Evolutionary conservation across 139 green algal genomes (phyloP).

Genomic region (Tetradesmus lagerheimii): DNA sequence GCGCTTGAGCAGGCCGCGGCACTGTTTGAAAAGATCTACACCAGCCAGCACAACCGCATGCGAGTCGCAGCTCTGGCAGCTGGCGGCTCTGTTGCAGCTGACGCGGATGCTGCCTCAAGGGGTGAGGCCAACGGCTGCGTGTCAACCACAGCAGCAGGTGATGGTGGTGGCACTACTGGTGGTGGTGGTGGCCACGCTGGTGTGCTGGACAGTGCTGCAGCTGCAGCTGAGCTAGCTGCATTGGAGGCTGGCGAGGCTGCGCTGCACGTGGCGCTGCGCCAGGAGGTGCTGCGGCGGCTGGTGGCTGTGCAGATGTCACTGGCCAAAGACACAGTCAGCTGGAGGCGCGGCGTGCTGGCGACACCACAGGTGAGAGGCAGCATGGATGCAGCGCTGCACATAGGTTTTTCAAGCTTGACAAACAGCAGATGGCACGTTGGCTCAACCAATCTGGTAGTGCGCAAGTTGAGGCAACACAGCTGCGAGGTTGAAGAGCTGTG

Average conservation of each 20-base stretch:
- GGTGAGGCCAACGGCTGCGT: not conserved
- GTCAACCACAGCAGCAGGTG: not conserved
- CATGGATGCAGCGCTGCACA: not conserved
- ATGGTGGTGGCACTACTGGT: not conserved
- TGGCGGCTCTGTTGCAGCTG: not conserved
- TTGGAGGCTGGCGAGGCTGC: constrained; percentile 16
- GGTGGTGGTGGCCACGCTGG: not conserved
- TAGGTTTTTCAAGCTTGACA: no score
- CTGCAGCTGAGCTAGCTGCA: constrained; percentile 9
- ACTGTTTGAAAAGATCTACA: constrained; percentile 40
- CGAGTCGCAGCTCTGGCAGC: constrained; percentile 2
- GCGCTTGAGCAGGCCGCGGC: constrained; percentile 1
- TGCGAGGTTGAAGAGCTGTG: no score
- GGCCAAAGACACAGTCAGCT: constrained; percentile 33
- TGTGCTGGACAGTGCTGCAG: not conserved
- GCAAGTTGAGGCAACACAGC: no score
- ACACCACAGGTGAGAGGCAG: constrained; percentile 8
- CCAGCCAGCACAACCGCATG: constrained; percentile 20
- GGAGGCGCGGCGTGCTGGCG: constrained; percentile 17
- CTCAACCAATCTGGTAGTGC: no score
- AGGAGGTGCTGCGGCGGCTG: constrained; percentile 5
- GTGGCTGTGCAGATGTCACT: constrained; percentile 34
- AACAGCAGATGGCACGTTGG: no score
- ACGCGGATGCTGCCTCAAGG: not conserved
- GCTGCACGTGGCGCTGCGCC: constrained; percentile 26